Base-by-base conservation (phyloP, 164 flowering plant species). In the Stephania yunnanensis region DNA sequence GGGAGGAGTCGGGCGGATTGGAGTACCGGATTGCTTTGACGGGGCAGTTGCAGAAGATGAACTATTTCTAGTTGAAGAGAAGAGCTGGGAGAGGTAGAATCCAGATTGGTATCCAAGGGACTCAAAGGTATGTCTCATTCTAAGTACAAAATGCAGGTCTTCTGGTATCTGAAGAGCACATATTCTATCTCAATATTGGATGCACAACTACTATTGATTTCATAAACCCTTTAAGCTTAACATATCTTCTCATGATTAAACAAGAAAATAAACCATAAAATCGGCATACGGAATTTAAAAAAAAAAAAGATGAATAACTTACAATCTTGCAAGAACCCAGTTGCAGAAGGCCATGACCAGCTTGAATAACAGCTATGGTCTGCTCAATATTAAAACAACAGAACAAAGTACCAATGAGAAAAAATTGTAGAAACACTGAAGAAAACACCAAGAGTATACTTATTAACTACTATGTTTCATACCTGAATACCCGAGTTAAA, bases 321-420 rank as follows among this genome's bases (percentile, higher is more conserved):
- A 95, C 99, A 87, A 92, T 95, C 88, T 92, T 93, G 94, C 97
- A 93, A 46, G 99, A 95, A 61, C 98, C 99, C 76, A 95, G 81
- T 74, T 95, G 99, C 29, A 95, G 88, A 77, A 95, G 99, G 53
- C 99, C 99, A 87, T 95, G 97, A 13, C 98, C 98, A 83, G 99
- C 99, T 91, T 95, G 99, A 85, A 95, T 95, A 50, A 95, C 99
- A 83, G 99, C 98, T 73, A 94, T 91, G 19, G 99, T 95, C 99
- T 95, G 83, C 72, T 76, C 66, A 86, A 75, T 36, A 17, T 68
- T 11, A 55, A 73, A 70, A 64, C 9, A 25, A 15, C 25, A 72
- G 72, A 78, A 58, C 71, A 10, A 5, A 30, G 70, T 73, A 13
- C 42, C 46, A 31, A 50, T 19, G 29, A 30, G 12, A 9, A 52